These are phyloP conservation scores for Clathrospora elynae DNA, from an alignment of 2,329 filamentous ascomycete genomes.

Conservation along the genomic window DNA sequence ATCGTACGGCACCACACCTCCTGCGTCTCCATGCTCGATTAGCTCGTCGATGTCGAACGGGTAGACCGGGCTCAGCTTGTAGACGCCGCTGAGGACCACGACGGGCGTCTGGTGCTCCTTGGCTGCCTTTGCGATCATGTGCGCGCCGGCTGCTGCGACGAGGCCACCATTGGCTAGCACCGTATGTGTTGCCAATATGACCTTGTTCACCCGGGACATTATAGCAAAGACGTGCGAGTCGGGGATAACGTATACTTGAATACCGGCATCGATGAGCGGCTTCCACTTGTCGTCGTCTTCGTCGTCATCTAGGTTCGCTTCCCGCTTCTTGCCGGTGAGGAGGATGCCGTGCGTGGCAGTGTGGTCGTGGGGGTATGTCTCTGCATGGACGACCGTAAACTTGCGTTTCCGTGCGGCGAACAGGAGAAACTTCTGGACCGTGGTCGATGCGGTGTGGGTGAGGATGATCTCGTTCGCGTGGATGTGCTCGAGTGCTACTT, in stretches of 20 bases:
- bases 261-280: conserved; percentile 75
- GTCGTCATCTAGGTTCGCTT: conserved; percentile 56
- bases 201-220: conserved; percentile 95
- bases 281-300: conserved; percentile 68
- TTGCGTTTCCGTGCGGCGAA: conserved; percentile 86
- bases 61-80: conserved; percentile 90
- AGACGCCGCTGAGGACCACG: conserved; percentile 86
- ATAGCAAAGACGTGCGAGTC: conserved; percentile 88
- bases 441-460: conserved; percentile 82
- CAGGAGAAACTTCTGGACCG: conserved; percentile 86
- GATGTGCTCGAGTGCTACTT: conserved; percentile 87
- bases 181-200: conserved; percentile 84
- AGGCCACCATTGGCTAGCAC: conserved; percentile 88
- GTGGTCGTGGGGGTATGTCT: conserved; percentile 73
- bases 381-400: conserved; percentile 87
- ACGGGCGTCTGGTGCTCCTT: conserved; percentile 82
- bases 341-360: conserved; percentile 66
- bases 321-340: conserved; percentile 58
- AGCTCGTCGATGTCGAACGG: conserved; percentile 80
- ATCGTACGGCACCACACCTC: conserved; percentile 75
- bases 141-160: conserved; percentile 81
- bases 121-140: conserved; percentile 81
- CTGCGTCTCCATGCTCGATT: conserved; percentile 85
- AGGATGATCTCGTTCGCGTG: conserved; percentile 92
- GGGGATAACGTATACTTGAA: conserved; percentile 81